Evolutionary conservation across 495 filamentous ascomycete genomes (phyloP).

Genomic region (Aspergillus haitiensis): DNA sequence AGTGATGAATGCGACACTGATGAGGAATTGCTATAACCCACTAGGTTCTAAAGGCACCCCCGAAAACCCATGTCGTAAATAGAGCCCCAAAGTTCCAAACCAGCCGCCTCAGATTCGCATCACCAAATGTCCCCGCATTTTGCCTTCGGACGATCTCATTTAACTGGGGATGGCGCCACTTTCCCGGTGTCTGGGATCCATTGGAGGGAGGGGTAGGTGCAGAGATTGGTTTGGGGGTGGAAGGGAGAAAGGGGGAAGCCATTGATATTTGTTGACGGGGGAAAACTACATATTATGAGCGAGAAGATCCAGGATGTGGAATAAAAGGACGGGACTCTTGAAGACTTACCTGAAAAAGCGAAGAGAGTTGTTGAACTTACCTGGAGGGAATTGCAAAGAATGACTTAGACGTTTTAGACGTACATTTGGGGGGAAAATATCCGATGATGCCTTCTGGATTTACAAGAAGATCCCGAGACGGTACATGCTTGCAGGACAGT

Average conservation of each 20-base stretch:
- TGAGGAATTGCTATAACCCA: slow-evolving; percentile 27
- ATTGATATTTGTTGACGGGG: slow-evolving; percentile 27
- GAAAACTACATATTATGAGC: slow-evolving; percentile 7
- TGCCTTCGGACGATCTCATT: slow-evolving; percentile 75
- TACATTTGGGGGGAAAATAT: slow-evolving; percentile 5
- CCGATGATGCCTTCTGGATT: background rate
- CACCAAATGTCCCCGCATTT: slow-evolving; percentile 68
- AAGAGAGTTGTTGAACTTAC: slow-evolving; percentile 21
- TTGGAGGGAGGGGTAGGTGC: slow-evolving; percentile 44
- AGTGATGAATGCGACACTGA: slow-evolving; percentile 8
- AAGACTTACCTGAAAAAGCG: slow-evolving; percentile 23
- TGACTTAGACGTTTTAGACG: background rate
- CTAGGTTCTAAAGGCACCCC: slow-evolving; percentile 38
- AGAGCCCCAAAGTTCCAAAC: slow-evolving; percentile 62
- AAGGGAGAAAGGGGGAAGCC: slow-evolving; percentile 49
- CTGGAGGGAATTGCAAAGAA: slow-evolving; percentile 11
- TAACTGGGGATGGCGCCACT: slow-evolving; percentile 83
- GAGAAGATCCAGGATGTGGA: background rate
- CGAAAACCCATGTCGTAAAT: slow-evolving; percentile 44
- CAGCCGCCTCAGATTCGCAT: slow-evolving; percentile 65
- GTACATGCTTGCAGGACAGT: slow-evolving; percentile 4
- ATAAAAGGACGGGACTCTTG: background rate
- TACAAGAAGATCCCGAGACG: background rate
- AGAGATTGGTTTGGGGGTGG: slow-evolving; percentile 60
- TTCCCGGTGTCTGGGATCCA: slow-evolving; percentile 65